Conservation (phyloP, 2,329 filamentous ascomycete genomes). For the Ophiocordyceps camponoti-rufipedis region DNA sequence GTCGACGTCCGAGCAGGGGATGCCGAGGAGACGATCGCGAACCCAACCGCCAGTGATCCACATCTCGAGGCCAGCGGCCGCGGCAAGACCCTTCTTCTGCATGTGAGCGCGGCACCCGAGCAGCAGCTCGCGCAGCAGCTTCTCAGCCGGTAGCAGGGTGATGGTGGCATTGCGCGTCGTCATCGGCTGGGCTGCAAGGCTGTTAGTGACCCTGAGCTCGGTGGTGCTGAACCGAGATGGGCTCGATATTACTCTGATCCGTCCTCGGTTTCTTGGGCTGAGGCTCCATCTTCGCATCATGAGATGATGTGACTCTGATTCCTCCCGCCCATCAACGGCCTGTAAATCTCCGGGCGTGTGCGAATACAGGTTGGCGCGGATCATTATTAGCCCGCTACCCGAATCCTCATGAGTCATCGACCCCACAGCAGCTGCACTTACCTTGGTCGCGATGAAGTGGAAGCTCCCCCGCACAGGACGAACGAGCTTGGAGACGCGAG, state of each 20-base stretch:
- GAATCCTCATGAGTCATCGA: neutral
- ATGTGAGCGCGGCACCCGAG: conserved; percentile 47
- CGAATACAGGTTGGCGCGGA: neutral
- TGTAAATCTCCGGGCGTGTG: neutral
- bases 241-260: neutral
- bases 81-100: conserved; percentile 18
- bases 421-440: neutral
- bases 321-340: neutral
- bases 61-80: conserved; percentile 32
- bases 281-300: neutral
- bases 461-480: neutral
- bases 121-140: conserved; percentile 54
- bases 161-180: conserved; percentile 10
- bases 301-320: neutral
- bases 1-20: conserved; percentile 64
- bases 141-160: conserved; percentile 50
- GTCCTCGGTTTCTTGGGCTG: neutral
- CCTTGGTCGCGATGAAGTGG: neutral
- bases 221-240: neutral
- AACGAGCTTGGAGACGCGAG: neutral
- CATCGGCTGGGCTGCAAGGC: neutral
- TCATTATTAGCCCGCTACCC: neutral
- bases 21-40: conserved; percentile 60
- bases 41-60: conserved; percentile 82
- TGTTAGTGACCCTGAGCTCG: neutral